Conservation (phyloP, 2,329 filamentous ascomycete species). For the Aspergillus sp. region DNA sequence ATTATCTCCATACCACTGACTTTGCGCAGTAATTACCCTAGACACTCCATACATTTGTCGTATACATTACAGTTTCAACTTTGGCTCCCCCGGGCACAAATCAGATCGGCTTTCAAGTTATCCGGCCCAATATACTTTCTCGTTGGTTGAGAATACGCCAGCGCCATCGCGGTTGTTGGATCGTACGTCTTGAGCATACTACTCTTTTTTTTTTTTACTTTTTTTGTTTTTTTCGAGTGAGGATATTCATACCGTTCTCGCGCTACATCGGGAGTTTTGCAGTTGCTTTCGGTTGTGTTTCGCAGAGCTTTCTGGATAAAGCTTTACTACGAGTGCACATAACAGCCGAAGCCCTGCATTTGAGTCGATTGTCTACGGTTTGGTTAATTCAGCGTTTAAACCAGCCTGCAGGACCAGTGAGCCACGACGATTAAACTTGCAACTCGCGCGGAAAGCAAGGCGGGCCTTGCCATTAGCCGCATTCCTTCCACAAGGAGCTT, state of each 20-base stretch:
- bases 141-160: not conserved
- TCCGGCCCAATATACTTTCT: not conserved
- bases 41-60: not conserved
- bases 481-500: conserved; percentile 32
- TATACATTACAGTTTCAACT: not conserved
- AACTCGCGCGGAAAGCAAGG: conserved; percentile 13
- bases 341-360: not conserved
- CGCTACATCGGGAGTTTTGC: not conserved
- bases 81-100: not conserved
- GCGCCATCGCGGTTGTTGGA: not conserved
- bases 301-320: not conserved
- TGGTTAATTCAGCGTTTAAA: not conserved
- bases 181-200: not conserved
- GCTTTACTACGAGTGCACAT: not conserved
- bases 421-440: not conserved
- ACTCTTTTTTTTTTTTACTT: no score
- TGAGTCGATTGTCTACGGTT: not conserved
- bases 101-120: not conserved
- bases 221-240: no score
- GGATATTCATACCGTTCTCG: not conserved
- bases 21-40: not conserved
- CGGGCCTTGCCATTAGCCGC: conserved; percentile 19
- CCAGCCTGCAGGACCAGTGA: not conserved
- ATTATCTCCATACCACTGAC: not conserved
- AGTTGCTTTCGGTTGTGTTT: not conserved